Conservation (phyloP, 192 early-diverging fungal genomes). For the Mortierella alpina region DNA sequence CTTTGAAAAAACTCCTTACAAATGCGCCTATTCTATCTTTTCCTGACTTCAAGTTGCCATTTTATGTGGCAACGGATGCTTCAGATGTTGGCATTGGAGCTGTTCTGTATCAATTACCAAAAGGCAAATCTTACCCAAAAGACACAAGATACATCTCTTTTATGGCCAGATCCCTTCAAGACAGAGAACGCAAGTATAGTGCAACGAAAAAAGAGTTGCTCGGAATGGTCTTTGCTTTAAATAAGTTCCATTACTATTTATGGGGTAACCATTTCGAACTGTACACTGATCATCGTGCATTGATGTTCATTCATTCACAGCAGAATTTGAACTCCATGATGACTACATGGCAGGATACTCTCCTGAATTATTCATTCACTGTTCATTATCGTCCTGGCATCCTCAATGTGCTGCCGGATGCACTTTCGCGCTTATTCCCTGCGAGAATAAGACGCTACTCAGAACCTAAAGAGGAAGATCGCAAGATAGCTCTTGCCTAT, state of each 20-base stretch:
- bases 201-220: too few species aligned
- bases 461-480: too few species aligned
- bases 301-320: not conserved
- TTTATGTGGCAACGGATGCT: slow-evolving; percentile 12
- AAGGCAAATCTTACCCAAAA: slow-evolving; percentile 10
- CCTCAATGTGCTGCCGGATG: slow-evolving; percentile 21
- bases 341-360: slow-evolving; percentile 18
- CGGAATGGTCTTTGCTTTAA: too few species aligned
- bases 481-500: not conserved
- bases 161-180: too few species aligned
- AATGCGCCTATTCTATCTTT: too few species aligned
- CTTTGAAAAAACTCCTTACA: too few species aligned
- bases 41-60: too few species aligned
- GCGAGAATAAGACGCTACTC: slow-evolving; percentile 6
- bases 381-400: slow-evolving; percentile 24
- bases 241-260: too few species aligned
- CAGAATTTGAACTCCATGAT: slow-evolving; percentile 31
- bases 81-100: slow-evolving; percentile 22
- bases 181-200: too few species aligned
- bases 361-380: slow-evolving; percentile 15
- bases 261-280: too few species aligned
- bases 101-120: slow-evolving; percentile 18
- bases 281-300: too few species aligned
- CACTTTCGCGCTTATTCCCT: slow-evolving; percentile 25
- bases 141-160: slow-evolving; percentile 41